Conservation (phyloP, 495 filamentous ascomycete genomes). For the Neurospora sp. region DNA sequence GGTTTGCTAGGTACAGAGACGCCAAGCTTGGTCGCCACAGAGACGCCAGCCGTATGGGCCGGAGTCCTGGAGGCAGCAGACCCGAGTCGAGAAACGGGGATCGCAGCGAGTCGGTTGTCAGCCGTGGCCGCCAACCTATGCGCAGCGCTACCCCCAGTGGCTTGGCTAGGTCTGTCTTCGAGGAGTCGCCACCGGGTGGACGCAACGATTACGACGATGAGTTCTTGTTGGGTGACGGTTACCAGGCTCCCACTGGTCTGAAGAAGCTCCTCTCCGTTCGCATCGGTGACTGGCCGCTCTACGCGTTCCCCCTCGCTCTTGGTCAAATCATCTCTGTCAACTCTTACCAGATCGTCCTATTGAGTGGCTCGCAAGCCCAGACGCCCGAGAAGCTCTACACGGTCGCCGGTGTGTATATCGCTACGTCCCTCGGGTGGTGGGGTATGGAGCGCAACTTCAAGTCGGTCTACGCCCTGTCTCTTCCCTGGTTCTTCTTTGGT, state of each 20-base stretch:
- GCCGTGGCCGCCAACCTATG: constrained; percentile 21
- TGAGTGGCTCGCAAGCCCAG: constrained; percentile 50
- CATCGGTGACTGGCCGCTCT: constrained; percentile 59
- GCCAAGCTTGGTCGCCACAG: constrained; percentile 43
- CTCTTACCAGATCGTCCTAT: constrained; percentile 58
- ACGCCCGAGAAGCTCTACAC: constrained; percentile 53
- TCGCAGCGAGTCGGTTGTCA: constrained; percentile 20
- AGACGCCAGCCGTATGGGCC: constrained; percentile 10
- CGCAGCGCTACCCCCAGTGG: constrained; percentile 23
- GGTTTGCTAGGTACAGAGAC: constrained; percentile 47
- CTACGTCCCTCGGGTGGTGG: constrained; percentile 54
- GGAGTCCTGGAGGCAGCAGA: constrained; percentile 10
- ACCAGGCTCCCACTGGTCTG: constrained; percentile 56
- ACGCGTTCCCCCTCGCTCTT: constrained; percentile 58
- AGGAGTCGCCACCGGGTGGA: constrained; percentile 14
- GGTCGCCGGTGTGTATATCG: constrained; percentile 52
- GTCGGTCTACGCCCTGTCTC: constrained; percentile 45
- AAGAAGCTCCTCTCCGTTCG: constrained; percentile 39
- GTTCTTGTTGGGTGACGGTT: constrained; percentile 54
- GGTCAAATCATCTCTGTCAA: constrained; percentile 59
- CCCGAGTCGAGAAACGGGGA: constrained; percentile 14
- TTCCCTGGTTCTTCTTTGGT: constrained; percentile 53
- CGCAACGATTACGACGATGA: constrained; percentile 27
- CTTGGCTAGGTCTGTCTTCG: constrained; percentile 20
- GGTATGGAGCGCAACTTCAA: constrained; percentile 45